These are phyloP conservation scores for Phytomonas sp. DNA, from an alignment of 208 protist species.

Conservation along the genomic window DNA sequence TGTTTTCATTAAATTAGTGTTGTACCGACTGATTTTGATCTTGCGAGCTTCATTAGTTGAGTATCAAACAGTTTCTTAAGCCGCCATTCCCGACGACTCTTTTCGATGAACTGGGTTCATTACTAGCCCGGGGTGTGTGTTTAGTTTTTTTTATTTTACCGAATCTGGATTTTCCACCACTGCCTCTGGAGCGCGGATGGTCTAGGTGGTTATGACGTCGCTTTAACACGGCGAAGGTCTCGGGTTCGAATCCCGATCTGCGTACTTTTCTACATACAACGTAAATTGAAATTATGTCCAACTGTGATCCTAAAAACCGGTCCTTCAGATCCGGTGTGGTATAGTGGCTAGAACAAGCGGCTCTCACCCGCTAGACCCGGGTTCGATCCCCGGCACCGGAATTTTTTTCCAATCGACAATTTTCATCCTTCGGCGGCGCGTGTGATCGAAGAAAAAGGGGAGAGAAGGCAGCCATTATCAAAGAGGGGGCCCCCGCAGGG, in stretches of 20 bases:
- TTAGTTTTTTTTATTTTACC: too few species aligned
- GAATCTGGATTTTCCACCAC: too few species aligned
- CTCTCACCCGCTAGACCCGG: slow-evolving; percentile 90
- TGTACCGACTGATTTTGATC: too few species aligned
- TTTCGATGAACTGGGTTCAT: too few species aligned
- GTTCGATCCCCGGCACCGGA: slow-evolving; percentile 91
- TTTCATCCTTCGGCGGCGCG: not conserved
- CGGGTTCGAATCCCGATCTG: slow-evolving; percentile 86
- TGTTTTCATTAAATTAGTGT: too few species aligned
- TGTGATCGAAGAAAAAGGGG: not conserved
- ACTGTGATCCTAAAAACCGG: too few species aligned
- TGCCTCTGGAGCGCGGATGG: slow-evolving; percentile 56
- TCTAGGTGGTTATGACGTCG: slow-evolving; percentile 92
- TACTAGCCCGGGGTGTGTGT: too few species aligned
- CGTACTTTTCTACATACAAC: slow-evolving; percentile 63
- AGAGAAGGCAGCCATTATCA: not conserved
- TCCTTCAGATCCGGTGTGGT: slow-evolving; percentile 59
- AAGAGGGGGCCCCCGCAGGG: not conserved
- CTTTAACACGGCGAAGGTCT: slow-evolving; percentile 92
- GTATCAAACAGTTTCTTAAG: too few species aligned
- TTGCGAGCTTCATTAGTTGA: too few species aligned
- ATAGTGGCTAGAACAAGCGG: slow-evolving; percentile 92
- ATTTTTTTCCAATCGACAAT: slow-evolving; percentile 16
- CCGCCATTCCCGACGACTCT: too few species aligned
- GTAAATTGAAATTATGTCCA: too few species aligned